Base-by-base conservation (phyloP, 352 stramenopile species). In the Globisporangium carolinianum region DNA sequence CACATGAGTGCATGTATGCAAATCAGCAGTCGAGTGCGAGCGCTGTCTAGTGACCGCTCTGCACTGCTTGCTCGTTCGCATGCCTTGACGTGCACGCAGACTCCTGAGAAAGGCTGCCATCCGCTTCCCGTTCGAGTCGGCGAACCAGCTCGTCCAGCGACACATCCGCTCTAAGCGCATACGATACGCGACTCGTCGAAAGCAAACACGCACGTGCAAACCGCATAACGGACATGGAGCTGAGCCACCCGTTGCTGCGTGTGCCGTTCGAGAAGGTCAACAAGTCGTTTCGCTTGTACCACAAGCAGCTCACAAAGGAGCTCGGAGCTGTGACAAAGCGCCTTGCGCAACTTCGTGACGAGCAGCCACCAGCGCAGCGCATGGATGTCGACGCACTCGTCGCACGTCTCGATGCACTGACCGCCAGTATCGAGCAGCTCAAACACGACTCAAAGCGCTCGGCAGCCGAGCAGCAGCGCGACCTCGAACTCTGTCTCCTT, bases 271-370 rank as follows among this genome's bases (percentile, higher is more conserved):
- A 94, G 62, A 69, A 77, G 48, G 76, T 71, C 42, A 91, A 84
- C 71, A 85, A 79, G 65, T 79, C 54, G 36, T 94, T 94, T 51
- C 83, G 83, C 0, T 65, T 91, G 42, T 89, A 89, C 43, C 77
- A 94, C 60, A 91, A 90, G 64, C 75, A 94, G 53, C 62, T 94
- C 39, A 84, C 75, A 36, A 74, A 76, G 45, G 81, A 94, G 62
- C 46, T 94, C 11, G 65, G 66, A 35, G 59, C 65, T 39, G 62
- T 83, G n/a, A 68, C 67, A 17, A 68, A 75, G 52, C 61, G 72
- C 41, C 76, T 90, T 38, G 54, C 83, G 14, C 69, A 68, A 17
- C 51, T 94, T 49, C 66, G 79, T 45, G 61, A 75, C 32, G 71
- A 75, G 36, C 80, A 91, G 60, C 76, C 80, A 24, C 73, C 79